phyloP scores from a whole-genome alignment of 192 early-diverging fungal genomes.

The Entomortierella beljakovae region DNA sequence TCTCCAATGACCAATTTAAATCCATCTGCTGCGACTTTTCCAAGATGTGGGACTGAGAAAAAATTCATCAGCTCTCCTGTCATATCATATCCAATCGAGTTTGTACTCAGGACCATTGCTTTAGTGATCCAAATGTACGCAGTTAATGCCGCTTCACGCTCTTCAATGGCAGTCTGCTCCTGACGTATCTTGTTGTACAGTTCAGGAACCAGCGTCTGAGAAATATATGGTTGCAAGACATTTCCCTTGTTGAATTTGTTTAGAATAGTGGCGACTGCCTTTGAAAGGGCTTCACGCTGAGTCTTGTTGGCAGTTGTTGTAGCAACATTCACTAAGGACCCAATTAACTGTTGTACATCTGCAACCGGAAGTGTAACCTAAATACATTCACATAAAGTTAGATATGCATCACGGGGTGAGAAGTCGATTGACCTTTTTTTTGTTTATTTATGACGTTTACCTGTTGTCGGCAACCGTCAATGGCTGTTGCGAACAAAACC shows the following conservation, averaged over 20 bases:
- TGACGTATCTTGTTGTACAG: constrained; percentile 32
- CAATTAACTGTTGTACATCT: constrained; percentile 57
- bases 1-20: constrained; percentile 84
- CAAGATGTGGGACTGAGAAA: constrained; percentile 58
- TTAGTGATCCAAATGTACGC: constrained; percentile 70
- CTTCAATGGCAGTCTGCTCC: constrained; percentile 30
- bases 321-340: constrained; percentile 53
- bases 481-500: constrained; percentile 32
- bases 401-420: not conserved
- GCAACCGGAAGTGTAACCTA: constrained; percentile 65
- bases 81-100: constrained; percentile 65
- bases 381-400: not conserved
- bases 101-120: constrained; percentile 68
- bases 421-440: no score
- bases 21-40: constrained; percentile 69
- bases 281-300: constrained; percentile 64
- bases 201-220: constrained; percentile 24
- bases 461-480: constrained; percentile 54
- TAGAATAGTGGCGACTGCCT: constrained; percentile 69
- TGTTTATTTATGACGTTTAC: no score
- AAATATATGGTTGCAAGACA: constrained; percentile 40
- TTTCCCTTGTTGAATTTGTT: constrained; percentile 71
- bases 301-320: constrained; percentile 52
- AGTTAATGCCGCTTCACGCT: constrained; percentile 32
- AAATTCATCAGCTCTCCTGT: constrained; percentile 63